Evolutionary conservation across 257 asterid species (phyloP), one percentile per base, ranked within the genome.

Genomic region (Lithospermum erythrorhizon): DNA sequence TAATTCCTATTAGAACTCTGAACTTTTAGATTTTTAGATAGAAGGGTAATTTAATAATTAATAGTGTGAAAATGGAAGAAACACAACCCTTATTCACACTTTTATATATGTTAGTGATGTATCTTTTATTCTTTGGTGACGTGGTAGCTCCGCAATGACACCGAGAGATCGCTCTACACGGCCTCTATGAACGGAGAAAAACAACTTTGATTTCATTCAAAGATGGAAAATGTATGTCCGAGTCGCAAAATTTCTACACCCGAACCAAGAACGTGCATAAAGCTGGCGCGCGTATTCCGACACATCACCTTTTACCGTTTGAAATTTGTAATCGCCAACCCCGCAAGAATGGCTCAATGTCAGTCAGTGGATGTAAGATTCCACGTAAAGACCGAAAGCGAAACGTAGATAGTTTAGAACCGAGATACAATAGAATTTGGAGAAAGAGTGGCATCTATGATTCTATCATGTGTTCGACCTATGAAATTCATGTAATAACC

Each of bases 181-280:
- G 19, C 2, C 11, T 53, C 20, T 19, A 15, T 15, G 35, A 53
- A 19, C 21, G 2, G 27, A 29, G 51, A 18, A 56, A 53, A 6
- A 24, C 21, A 58, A 27, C 14, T 21, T 29, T 63, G 27, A 21
- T 29, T 25, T 53, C 51, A 27, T 21, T 19, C 6, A 53, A 19
- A 52, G 55, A 7, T 37, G 35, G 35, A 21, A 19, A 49, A 9
- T 4, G 10, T 3, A 30, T 47, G 16, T 24, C 18, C 3, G 67
- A 30, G 21, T 52, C 16, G 22, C 67, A n/a, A 63, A 53, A 51
- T 63, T 63, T 32, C 58, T 41, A 55, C 10, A 20, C 67, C 67
- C 10, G 19, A 6, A 27, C 67, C 24, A 8, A 16, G 11, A 32
- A 63, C 53, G 60, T n/a, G 6, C 20, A 25, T 29, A 9, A 29